Evolutionary conservation across 176 grass and related monocot species (phyloP), one percentile per base, ranked within the genome.

Genomic region (Luzula sylvatica): DNA sequence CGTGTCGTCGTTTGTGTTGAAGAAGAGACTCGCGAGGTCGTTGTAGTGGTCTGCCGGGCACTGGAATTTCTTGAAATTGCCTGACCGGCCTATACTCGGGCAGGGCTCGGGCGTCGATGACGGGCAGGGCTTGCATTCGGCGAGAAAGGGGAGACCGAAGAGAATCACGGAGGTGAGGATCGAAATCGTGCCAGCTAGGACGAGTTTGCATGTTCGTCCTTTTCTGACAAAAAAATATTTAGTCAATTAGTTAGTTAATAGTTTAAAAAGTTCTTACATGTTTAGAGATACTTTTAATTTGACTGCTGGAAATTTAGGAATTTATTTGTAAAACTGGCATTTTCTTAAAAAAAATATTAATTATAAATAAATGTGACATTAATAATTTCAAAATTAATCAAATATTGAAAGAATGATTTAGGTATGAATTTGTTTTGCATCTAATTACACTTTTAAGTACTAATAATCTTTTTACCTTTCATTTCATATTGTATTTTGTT

Each of bases 61-160:
- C 21, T 95, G 90, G 52, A 81, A 95, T 58, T 85, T 95, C 53
- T 88, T 88, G 65, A 86, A 95, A 55, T 95, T 95, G 70, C 89
- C 89, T 58, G 89, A 95, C 39, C 83, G 70, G n/a, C 89, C 84
- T 42, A 88, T 95, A 42, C 80, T 88, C 14, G 90, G 90, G 53
- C 90, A 95, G 62, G 77, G 70, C 75, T 88, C 90, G 58, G 61
- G 44, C 32, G 70, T 32, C 26, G 63, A 80, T 58, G 42, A 42
- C 3, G 84, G 90, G 61, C 90, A 95, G 23, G 80, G 74, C 50
- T 77, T 88, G 71, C 90, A 95, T 29, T 73, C 53, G 9, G 84
- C 90, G 41, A 95, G 42, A 83, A 83, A 95, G 48, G 90, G 84
- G 14, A 95, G 75, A 29, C 90, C 70, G 29, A 86, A 95, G 43